These are phyloP conservation scores for Paraconiothyrium sp. DNA, from an alignment of 2,329 filamentous ascomycete species.

Conservation along the genomic window DNA sequence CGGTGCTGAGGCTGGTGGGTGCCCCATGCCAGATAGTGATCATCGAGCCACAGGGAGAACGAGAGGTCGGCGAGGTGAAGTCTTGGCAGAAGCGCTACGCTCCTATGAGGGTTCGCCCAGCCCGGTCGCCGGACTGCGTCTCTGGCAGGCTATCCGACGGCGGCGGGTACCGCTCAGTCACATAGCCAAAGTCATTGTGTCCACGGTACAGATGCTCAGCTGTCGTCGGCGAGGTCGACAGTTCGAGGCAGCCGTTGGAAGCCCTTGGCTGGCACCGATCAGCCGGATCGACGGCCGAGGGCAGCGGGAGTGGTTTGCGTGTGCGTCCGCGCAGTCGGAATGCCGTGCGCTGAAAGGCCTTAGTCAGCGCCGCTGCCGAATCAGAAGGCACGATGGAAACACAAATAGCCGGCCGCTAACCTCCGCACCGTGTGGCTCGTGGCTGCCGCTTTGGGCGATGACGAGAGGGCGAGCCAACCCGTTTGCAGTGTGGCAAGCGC, in stretches of 20 bases:
- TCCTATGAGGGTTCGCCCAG: not conserved
- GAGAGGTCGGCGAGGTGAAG: slow-evolving; percentile 48
- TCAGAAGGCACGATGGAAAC: not conserved
- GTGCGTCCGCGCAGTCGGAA: slow-evolving; percentile 21
- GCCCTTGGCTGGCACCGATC: slow-evolving; percentile 28
- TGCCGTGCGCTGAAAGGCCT: not conserved
- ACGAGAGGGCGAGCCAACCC: slow-evolving; percentile 3
- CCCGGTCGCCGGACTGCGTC: not conserved
- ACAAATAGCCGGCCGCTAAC: slow-evolving; percentile 5
- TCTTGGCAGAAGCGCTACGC: slow-evolving; percentile 31
- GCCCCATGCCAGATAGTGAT: slow-evolving; percentile 44
- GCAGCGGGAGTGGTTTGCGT: slow-evolving; percentile 19
- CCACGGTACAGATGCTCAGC: too few species aligned
- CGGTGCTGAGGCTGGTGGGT: slow-evolving; percentile 46
- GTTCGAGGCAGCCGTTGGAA: slow-evolving; percentile 24
- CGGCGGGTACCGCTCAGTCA: not conserved
- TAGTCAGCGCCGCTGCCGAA: slow-evolving; percentile 21
- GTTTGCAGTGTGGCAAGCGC: not conserved
- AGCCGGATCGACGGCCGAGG: slow-evolving; percentile 26
- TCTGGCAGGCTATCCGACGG: not conserved
- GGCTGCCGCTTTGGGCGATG: slow-evolving; percentile 9
- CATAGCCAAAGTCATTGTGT: too few species aligned
- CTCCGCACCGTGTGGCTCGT: slow-evolving; percentile 3
- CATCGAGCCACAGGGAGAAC: slow-evolving; percentile 39
- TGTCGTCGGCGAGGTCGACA: not conserved